Evolutionary conservation across 2,329 filamentous ascomycete genomes (phyloP).

Genomic region (Cercospora zeae-maydis): DNA sequence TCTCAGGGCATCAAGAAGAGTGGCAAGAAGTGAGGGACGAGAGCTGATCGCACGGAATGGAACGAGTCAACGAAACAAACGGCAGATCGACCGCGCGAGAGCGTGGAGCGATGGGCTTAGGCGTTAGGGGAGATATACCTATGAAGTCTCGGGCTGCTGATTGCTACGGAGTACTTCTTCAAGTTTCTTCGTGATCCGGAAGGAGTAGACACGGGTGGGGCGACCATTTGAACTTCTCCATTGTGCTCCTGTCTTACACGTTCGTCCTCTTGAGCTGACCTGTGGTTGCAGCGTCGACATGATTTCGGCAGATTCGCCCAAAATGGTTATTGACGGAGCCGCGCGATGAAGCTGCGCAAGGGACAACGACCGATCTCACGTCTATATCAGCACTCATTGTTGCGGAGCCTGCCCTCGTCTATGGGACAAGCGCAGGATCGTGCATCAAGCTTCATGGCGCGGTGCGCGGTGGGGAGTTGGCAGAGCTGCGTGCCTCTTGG

Average conservation of each 20-base stretch:
- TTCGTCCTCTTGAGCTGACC: background rate
- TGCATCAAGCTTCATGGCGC: background rate
- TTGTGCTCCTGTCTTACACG: background rate
- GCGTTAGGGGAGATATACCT: conserved; percentile 20
- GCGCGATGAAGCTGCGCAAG: background rate
- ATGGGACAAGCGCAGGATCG: background rate
- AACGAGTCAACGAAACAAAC: conserved; percentile 9
- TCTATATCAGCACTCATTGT: background rate
- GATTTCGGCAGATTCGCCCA: background rate
- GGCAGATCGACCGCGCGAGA: conserved; percentile 3
- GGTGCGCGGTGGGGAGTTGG: background rate
- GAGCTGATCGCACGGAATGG: background rate
- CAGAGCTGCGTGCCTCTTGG: background rate
- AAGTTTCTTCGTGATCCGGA: background rate
- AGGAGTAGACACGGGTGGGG: background rate
- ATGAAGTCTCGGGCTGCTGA: conserved; percentile 5
- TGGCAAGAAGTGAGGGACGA: conserved; percentile 72
- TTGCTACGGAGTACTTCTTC: background rate
- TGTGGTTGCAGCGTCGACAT: background rate
- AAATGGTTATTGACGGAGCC: background rate
- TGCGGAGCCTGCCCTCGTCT: background rate
- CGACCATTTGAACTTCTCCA: background rate
- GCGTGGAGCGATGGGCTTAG: conserved; percentile 9
- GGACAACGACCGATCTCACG: too few species aligned
- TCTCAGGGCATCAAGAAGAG: conserved; percentile 95